Conservation (phyloP, 345 rosid species). For the Raphanus sativus region DNA sequence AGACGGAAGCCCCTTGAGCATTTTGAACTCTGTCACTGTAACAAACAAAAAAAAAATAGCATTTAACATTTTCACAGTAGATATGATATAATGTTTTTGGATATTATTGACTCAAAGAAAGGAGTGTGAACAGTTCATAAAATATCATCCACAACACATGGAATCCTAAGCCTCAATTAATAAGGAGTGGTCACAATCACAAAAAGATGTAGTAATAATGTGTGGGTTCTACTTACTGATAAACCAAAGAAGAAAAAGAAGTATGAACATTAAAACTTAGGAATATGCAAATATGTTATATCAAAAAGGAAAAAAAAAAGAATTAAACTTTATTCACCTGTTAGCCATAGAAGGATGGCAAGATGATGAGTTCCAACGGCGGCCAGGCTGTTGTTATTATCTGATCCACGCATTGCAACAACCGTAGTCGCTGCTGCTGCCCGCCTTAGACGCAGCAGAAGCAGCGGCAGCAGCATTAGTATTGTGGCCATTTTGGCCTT, state of each 20-base stretch:
- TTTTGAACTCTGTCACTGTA: conserved; percentile 47
- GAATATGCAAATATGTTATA: conserved; percentile 38
- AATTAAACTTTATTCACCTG: conserved; percentile 35
- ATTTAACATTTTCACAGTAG: background rate
- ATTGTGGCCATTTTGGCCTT: conserved; percentile 84
- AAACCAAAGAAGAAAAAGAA: conserved; percentile 30
- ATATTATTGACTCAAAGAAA: conserved; percentile 17
- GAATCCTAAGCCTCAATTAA: conserved; percentile 31
- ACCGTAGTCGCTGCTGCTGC: conserved; percentile 38
- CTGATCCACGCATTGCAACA: conserved; percentile 38
- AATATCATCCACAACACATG: conserved; percentile 9
- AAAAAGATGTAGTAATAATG: conserved; percentile 27
- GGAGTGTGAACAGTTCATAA: conserved; percentile 13
- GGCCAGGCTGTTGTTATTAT: conserved; percentile 41
- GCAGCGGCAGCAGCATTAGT: conserved; percentile 36
- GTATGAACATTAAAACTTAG: conserved; percentile 44
- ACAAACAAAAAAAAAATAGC: background rate
- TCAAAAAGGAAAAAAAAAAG: background rate
- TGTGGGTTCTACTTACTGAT: conserved; percentile 49
- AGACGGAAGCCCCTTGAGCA: conserved; percentile 25
- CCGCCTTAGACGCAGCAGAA: conserved; percentile 43
- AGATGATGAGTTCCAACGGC: conserved; percentile 32
- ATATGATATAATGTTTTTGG: background rate
- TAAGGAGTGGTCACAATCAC: conserved; percentile 23
- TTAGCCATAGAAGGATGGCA: conserved; percentile 41